A percentile compares a stretch with the other conserved stretches of the same genome.
phyloP scores from a whole-genome alignment of 2,329 filamentous ascomycete genomes.

The Paradendryphiella salina region DNA sequence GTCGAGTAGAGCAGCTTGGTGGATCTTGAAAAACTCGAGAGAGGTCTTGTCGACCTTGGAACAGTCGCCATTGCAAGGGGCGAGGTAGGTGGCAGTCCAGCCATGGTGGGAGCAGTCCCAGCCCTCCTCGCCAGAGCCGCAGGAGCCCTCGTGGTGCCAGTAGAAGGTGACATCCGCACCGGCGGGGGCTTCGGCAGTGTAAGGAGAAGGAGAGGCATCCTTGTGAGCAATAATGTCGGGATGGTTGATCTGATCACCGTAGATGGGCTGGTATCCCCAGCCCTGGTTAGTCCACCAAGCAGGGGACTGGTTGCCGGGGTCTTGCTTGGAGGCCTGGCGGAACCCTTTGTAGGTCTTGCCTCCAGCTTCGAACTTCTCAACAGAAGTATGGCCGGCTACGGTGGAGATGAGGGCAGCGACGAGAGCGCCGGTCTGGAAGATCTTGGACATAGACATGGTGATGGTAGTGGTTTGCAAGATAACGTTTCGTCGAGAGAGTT shows the following conservation, averaged over 20 bases:
- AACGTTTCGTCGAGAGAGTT: neutral
- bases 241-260: constrained; percentile 31
- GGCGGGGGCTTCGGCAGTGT: constrained; percentile 34
- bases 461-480: neutral
- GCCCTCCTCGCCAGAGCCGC: constrained; percentile 30
- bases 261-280: constrained; percentile 39
- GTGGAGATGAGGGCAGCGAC: constrained; percentile 33
- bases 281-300: constrained; percentile 43
- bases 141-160: constrained; percentile 38
- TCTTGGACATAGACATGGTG: constrained; percentile 30
- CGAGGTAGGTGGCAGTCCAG: constrained; percentile 40
- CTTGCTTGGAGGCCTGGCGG: constrained; percentile 30
- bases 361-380: constrained; percentile 32
- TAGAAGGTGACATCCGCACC: constrained; percentile 38
- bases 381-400: constrained; percentile 34
- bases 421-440: constrained; percentile 33
- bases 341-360: constrained; percentile 38
- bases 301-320: constrained; percentile 33
- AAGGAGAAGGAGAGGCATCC: constrained; percentile 36
- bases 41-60: constrained; percentile 35
- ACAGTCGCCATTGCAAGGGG: constrained; percentile 42
- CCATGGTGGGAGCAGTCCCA: constrained; percentile 44
- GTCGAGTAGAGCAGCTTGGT: constrained; percentile 32
- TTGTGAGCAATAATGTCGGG: constrained; percentile 41
- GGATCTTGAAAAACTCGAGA: constrained; percentile 44